A percentile compares a stretch with the other conserved stretches of the same genome.
These are phyloP conservation scores for Pseudocohnilembus persalinus DNA, from an alignment of 169 alveolate genomes.

Conservation along the genomic window DNA sequence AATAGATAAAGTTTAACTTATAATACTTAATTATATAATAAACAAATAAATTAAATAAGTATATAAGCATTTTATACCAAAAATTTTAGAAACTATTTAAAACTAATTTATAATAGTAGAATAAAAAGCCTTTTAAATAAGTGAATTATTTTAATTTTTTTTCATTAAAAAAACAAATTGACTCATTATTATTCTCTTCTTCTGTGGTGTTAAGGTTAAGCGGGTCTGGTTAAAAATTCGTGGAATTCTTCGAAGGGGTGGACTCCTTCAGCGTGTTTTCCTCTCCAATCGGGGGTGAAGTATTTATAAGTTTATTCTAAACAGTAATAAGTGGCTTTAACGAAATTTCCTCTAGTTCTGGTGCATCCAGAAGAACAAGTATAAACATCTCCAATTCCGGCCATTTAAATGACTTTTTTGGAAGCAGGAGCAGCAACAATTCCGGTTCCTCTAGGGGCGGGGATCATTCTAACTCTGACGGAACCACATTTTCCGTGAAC, in stretches of 20 bases:
- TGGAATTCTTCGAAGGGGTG: slow-evolving; percentile 95
- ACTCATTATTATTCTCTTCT: not conserved
- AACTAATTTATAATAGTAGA: too few species aligned
- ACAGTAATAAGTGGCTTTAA: slow-evolving; percentile 97
- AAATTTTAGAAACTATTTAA: too few species aligned
- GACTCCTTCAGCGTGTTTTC: slow-evolving; percentile 83
- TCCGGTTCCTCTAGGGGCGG: slow-evolving; percentile 99
- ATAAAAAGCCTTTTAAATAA: too few species aligned
- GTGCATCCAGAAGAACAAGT: slow-evolving; percentile 98
- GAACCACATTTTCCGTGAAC: slow-evolving; percentile 99
- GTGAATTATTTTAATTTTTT: too few species aligned
- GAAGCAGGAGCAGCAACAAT: slow-evolving; percentile 99
- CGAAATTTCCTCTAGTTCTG: slow-evolving; percentile 98
- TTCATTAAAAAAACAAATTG: too few species aligned
- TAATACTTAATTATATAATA: too few species aligned
- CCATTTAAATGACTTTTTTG: slow-evolving; percentile 96
- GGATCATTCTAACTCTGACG: slow-evolving; percentile 99
- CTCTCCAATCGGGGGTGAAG: slow-evolving; percentile 99
- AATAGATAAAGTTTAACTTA: not conserved
- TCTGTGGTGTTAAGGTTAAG: not conserved
- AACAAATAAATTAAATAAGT: too few species aligned
- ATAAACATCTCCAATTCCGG: slow-evolving; percentile 99
- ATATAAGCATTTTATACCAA: not conserved
- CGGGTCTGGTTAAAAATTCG: slow-evolving; percentile 86
- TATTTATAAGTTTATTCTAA: slow-evolving; percentile 96